A percentile compares a stretch with the other conserved stretches of the same genome.
Evolutionary conservation across 768 basidiomycete genomes (phyloP).

Genomic region (Kockovaella imperatae): DNA sequence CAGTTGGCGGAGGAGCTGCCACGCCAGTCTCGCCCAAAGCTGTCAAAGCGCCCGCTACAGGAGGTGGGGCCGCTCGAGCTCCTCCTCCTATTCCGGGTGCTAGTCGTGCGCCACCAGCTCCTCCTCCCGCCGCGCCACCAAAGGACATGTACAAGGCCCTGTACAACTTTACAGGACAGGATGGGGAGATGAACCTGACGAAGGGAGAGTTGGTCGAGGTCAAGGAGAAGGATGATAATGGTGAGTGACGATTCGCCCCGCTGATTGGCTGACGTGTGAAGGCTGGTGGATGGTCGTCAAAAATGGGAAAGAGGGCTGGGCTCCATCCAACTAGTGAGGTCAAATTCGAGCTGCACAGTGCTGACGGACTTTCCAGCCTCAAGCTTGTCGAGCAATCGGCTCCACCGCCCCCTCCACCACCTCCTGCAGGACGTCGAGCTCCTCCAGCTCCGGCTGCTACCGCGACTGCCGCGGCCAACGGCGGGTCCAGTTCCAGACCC

Average conservation of each 20-base stretch:
- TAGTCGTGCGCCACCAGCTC: constrained; percentile 49
- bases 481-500: constrained; percentile 30
- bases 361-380: constrained; percentile 44
- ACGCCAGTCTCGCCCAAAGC: constrained; percentile 13
- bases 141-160: constrained; percentile 75
- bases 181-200: constrained; percentile 77
- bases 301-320: constrained; percentile 78
- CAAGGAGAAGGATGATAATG: constrained; percentile 84
- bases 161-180: constrained; percentile 82
- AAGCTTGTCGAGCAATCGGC: constrained; percentile 65
- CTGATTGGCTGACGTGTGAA: constrained; percentile 13
- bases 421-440: too few species aligned
- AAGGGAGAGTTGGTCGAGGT: constrained; percentile 92
- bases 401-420: constrained; percentile 61
- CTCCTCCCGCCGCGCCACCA: constrained; percentile 56
- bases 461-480: constrained; percentile 10
- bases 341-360: not conserved
- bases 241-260: constrained; percentile 17
- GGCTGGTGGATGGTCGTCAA: constrained; percentile 97
- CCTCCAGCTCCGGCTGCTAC: constrained; percentile 48
- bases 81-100: constrained; percentile 46
- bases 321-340: constrained; percentile 57
- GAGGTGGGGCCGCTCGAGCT: constrained; percentile 35
- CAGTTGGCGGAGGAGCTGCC: constrained; percentile 45
- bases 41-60: constrained; percentile 46